Percentiles rank a stretch among this genome's conserved stretches.
phyloP scores from a whole-genome alignment of 2,329 filamentous ascomycete genomes.

The Exophiala sp. region DNA sequence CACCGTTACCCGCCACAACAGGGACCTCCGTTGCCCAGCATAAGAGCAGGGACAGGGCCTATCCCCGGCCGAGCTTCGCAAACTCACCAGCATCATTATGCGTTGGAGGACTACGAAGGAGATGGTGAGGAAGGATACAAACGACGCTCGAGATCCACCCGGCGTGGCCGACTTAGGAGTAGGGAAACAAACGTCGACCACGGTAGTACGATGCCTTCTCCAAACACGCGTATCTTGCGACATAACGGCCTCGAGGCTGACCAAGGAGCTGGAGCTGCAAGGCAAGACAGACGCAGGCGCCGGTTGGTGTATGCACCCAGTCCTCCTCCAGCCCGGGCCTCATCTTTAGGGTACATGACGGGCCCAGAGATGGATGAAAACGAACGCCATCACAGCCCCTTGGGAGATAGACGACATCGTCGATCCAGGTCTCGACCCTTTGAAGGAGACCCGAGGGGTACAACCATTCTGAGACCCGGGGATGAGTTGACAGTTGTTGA shows the following conservation, averaged over 20 bases:
- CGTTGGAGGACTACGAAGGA: not conserved
- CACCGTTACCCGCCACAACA: slow-evolving; percentile 15
- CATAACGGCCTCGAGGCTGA: not conserved
- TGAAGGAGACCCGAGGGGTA: not conserved
- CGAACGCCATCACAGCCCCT: not conserved
- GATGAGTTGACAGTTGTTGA: slow-evolving; percentile 18
- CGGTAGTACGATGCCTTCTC: slow-evolving; percentile 3
- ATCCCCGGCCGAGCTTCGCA: not conserved
- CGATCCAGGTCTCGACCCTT: slow-evolving; percentile 9
- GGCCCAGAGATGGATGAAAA: slow-evolving; percentile 3
- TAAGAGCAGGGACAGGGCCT: not conserved
- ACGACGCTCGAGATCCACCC: slow-evolving; percentile 7
- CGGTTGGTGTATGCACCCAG: slow-evolving; percentile 5
- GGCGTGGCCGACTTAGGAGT: not conserved
- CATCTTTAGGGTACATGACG: slow-evolving; percentile 8
- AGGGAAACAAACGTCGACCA: not conserved
- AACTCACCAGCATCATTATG: not conserved
- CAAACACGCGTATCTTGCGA: not conserved
- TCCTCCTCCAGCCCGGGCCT: slow-evolving; percentile 11
- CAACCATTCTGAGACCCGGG: slow-evolving; percentile 6
- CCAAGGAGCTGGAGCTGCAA: slow-evolving; percentile 1
- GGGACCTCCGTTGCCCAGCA: slow-evolving; percentile 1
- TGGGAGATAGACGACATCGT: not conserved
- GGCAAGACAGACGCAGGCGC: slow-evolving; percentile 1
- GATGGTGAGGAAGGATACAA: not conserved